These are phyloP conservation scores for Carex scoparia DNA, from an alignment of 176 grass and related monocot species.

Conservation along the genomic window DNA sequence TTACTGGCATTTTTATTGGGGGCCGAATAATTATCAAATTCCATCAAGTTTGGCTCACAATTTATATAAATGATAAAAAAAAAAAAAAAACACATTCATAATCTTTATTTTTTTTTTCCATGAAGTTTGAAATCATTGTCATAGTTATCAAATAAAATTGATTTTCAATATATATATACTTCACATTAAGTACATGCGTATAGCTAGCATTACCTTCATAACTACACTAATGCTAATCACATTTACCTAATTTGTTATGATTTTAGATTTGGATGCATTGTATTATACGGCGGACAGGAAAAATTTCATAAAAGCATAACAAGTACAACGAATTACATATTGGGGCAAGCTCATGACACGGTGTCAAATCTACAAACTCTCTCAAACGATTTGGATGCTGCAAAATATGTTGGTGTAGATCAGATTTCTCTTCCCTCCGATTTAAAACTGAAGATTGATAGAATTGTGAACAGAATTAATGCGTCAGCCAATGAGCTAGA, in stretches of 20 bases:
- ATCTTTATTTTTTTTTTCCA: no score
- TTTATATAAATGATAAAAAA: no score
- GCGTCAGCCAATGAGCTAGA: constrained; percentile 35
- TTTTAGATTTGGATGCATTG: constrained; percentile 53
- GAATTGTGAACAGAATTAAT: constrained; percentile 18
- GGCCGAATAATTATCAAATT: no score
- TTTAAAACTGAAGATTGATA: constrained; percentile 39
- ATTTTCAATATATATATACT: no score
- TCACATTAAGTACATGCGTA: no score
- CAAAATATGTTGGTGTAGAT: constrained; percentile 43
- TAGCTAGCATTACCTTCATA: no score
- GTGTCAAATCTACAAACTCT: constrained; percentile 45
- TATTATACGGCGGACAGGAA: constrained; percentile 60
- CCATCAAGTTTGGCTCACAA: no score
- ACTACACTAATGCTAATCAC: background rate
- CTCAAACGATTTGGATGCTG: constrained; percentile 38
- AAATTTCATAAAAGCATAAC: constrained; percentile 51
- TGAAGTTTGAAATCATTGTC: no score
- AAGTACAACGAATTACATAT: constrained; percentile 52
- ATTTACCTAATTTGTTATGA: background rate
- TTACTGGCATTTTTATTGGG: no score
- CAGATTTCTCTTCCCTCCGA: constrained; percentile 14
- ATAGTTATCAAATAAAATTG: no score
- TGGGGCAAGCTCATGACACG: constrained; percentile 43
- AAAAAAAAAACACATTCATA: no score